A percentile compares a stretch with the other conserved stretches of the same genome.
Evolutionary conservation across 2,329 filamentous ascomycete genomes (phyloP).

Genomic region (Mollisiaceae sp.): DNA sequence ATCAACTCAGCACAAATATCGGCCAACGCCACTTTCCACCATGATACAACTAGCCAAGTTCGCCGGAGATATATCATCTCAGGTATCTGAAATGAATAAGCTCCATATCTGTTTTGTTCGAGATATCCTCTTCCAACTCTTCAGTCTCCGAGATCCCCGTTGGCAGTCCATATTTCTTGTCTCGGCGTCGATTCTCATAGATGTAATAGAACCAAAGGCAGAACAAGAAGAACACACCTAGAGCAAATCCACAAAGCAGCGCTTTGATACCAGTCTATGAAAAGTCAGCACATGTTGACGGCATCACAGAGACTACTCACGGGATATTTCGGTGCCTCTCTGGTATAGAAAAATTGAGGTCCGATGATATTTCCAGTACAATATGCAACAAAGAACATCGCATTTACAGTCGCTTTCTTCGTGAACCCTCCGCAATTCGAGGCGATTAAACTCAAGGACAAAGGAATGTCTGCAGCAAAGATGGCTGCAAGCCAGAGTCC

Average conservation of each 20-base stretch:
- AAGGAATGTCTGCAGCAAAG: constrained; percentile 54
- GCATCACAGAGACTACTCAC: not conserved
- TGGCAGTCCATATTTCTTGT: not conserved
- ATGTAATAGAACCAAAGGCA: constrained; percentile 8
- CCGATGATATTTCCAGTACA: constrained; percentile 39
- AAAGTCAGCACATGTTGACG: not conserved
- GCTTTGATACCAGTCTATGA: constrained; percentile 1
- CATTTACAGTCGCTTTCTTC: constrained; percentile 41
- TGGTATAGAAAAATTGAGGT: constrained; percentile 31
- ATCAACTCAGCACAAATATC: no score
- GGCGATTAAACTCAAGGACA: constrained; percentile 53
- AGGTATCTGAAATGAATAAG: constrained; percentile 8
- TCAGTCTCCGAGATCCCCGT: not conserved
- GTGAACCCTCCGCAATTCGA: constrained; percentile 32
- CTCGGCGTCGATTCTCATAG: constrained; percentile 5
- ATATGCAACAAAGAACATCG: constrained; percentile 27
- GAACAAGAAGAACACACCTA: constrained; percentile 6
- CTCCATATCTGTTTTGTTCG: constrained; percentile 5
- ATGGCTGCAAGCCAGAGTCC: constrained; percentile 66
- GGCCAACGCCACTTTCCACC: no score
- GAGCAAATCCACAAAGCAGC: not conserved
- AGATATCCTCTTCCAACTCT: not conserved
- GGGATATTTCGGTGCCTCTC: constrained; percentile 19
- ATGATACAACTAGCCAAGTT: no score
- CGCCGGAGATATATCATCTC: not conserved